phyloP scores from a whole-genome alignment of 2,329 filamentous ascomycete genomes.

The Sarocladium oryzae region DNA sequence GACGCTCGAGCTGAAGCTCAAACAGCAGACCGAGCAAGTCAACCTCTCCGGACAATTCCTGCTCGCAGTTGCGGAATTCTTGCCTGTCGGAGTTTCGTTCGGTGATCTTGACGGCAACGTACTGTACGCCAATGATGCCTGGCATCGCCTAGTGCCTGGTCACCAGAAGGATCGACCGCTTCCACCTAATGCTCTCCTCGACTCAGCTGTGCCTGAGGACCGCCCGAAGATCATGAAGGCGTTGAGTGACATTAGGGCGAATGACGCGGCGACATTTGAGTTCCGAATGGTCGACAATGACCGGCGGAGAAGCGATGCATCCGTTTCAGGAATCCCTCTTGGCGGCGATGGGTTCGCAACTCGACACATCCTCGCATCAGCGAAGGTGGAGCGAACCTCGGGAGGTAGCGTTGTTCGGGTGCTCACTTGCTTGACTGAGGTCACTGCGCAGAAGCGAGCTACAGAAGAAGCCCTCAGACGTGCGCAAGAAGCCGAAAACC shows the following conservation, averaged over 20 bases:
- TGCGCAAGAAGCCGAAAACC: constrained; percentile 45
- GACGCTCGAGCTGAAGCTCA: constrained; percentile 59
- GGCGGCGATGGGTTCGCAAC: constrained; percentile 25
- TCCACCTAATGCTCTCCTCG: constrained; percentile 30
- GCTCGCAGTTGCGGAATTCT: constrained; percentile 64
- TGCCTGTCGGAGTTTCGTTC: constrained; percentile 69
- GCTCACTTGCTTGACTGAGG: constrained; percentile 44
- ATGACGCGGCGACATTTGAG: constrained; percentile 37
- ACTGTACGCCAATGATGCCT: constrained; percentile 66
- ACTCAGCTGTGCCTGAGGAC: constrained; percentile 41
- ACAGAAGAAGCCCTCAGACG: constrained; percentile 41
- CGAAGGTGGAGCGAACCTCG: constrained; percentile 37
- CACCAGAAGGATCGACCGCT: constrained; percentile 27
- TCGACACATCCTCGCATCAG: constrained; percentile 40
- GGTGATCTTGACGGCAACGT: constrained; percentile 58
- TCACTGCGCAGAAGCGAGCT: constrained; percentile 42
- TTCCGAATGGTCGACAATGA: constrained; percentile 30
- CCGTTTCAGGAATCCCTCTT: constrained; percentile 14
- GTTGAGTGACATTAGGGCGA: constrained; percentile 33
- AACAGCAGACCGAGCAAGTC: constrained; percentile 44
- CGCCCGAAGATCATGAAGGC: constrained; percentile 31
- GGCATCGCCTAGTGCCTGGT: constrained; percentile 43
- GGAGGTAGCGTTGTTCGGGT: constrained; percentile 38
- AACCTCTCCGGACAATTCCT: constrained; percentile 57
- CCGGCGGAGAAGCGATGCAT: constrained; percentile 15